Percentiles rank a stretch among this genome's conserved stretches.
Evolutionary conservation across 306 rosid genomes (phyloP).

Genomic region (Dicorynia guianensis): DNA sequence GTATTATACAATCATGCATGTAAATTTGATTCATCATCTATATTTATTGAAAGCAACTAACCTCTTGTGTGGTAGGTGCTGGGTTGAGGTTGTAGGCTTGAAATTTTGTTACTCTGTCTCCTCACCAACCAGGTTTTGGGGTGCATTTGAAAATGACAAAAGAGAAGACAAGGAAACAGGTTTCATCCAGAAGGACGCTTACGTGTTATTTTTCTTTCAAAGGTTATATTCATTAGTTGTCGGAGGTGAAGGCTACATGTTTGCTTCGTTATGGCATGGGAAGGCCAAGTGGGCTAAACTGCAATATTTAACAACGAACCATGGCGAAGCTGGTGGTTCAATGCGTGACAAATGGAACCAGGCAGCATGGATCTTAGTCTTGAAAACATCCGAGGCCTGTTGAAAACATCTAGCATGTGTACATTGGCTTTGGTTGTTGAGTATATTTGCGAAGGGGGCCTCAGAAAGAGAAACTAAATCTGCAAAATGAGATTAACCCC

Average conservation of each 20-base stretch:
- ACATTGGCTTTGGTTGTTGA: slow-evolving; percentile 3
- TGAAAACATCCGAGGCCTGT: no score
- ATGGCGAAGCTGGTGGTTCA: no score
- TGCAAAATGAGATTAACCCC: slow-evolving; percentile 8
- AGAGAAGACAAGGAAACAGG: slow-evolving; percentile 28
- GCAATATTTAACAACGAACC: neutral
- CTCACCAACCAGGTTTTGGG: neutral
- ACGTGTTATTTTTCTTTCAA: slow-evolving; percentile 20
- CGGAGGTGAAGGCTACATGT: slow-evolving; percentile 28
- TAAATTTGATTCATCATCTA: slow-evolving; percentile 40
- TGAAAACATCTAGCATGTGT: neutral
- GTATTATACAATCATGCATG: slow-evolving; percentile 22
- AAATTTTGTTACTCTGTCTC: slow-evolving; percentile 15
- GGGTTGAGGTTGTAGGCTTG: slow-evolving; percentile 20
- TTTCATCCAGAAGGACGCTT: slow-evolving; percentile 33
- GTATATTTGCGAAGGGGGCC: neutral
- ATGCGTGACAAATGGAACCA: no score
- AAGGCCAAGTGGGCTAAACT: slow-evolving; percentile 27
- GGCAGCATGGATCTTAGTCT: no score
- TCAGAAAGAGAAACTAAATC: slow-evolving; percentile 11
- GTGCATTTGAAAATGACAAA: slow-evolving; percentile 38
- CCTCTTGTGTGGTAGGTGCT: slow-evolving; percentile 14
- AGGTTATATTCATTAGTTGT: slow-evolving; percentile 14
- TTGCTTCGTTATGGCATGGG: slow-evolving; percentile 17
- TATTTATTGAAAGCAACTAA: slow-evolving; percentile 18